A percentile compares a stretch with the other conserved stretches of the same genome.
Conservation (phyloP, 163 green algal genomes). For the Chlamydomonas reinhardtii region DNA sequence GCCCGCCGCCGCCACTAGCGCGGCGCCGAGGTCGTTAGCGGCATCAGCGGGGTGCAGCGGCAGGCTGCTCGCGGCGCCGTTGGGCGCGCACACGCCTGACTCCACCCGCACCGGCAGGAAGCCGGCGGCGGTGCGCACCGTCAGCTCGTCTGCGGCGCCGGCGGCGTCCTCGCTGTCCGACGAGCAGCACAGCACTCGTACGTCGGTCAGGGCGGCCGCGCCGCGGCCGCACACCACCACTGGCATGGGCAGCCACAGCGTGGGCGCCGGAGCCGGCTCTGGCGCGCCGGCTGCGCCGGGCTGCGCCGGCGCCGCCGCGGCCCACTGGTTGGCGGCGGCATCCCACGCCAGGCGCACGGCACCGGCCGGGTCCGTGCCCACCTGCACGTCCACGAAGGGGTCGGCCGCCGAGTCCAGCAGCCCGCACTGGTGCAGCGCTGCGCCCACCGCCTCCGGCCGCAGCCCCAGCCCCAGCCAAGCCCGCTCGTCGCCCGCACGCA, state of each 20-base stretch:
- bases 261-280: background rate
- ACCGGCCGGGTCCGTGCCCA: constrained; percentile 7
- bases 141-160: background rate
- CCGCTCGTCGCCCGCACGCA: background rate
- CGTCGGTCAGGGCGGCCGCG: background rate
- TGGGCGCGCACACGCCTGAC: background rate
- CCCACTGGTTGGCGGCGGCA: background rate
- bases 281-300: background rate
- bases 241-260: constrained; percentile 30
- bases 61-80: background rate
- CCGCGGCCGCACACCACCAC: constrained; percentile 8
- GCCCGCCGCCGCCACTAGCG: background rate
- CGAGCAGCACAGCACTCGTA: background rate
- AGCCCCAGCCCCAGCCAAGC: constrained; percentile 27
- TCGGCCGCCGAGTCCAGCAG: background rate
- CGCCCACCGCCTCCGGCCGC: constrained; percentile 2
- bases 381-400: constrained; percentile 10
- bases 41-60: background rate
- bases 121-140: background rate
- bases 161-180: background rate
- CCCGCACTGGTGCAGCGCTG: constrained; percentile 13
- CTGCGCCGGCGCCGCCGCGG: background rate
- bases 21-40: background rate
- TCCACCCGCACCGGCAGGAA: background rate
- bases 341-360: background rate